Conservation (phyloP, 1,139 yeast genomes). For the Pichia sp. region DNA sequence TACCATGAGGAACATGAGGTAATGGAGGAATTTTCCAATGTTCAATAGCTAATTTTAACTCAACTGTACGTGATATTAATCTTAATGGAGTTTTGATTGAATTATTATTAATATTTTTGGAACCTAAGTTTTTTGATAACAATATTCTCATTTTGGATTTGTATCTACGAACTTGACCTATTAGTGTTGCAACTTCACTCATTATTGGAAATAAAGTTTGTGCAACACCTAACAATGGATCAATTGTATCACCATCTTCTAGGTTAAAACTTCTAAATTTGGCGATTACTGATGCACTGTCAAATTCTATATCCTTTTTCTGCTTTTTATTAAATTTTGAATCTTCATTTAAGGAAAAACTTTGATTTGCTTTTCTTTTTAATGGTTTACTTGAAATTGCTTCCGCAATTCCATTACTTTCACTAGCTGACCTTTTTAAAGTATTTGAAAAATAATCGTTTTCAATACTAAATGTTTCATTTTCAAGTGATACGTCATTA, state of each 20-base stretch:
- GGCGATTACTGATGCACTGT: slow-evolving; percentile 23
- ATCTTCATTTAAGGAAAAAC: background rate
- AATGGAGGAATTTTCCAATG: slow-evolving; percentile 48
- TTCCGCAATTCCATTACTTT: background rate
- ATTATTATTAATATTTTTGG: background rate
- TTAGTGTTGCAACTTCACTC: slow-evolving; percentile 56
- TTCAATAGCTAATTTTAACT: slow-evolving; percentile 43
- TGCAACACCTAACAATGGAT: slow-evolving; percentile 62
- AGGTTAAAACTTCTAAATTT: slow-evolving; percentile 28
- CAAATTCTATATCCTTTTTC: slow-evolving; percentile 15
- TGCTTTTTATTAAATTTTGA: background rate
- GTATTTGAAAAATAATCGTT: background rate
- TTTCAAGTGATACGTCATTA: background rate
- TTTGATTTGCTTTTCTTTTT: slow-evolving; percentile 4
- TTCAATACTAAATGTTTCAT: background rate
- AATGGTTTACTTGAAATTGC: slow-evolving; percentile 1
- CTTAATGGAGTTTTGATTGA: slow-evolving; percentile 36
- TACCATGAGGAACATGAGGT: slow-evolving; percentile 27
- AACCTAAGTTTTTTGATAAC: background rate
- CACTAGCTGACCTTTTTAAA: background rate
- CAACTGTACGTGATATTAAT: slow-evolving; percentile 50
- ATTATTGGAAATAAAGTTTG: slow-evolving; percentile 57
- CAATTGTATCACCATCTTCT: slow-evolving; percentile 37
- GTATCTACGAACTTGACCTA: slow-evolving; percentile 40
- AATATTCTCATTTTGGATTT: slow-evolving; percentile 18